Percentiles rank a stretch among this genome's conserved stretches.
phyloP scores from a whole-genome alignment of 306 rosid genomes.

The Neltuma alba region DNA sequence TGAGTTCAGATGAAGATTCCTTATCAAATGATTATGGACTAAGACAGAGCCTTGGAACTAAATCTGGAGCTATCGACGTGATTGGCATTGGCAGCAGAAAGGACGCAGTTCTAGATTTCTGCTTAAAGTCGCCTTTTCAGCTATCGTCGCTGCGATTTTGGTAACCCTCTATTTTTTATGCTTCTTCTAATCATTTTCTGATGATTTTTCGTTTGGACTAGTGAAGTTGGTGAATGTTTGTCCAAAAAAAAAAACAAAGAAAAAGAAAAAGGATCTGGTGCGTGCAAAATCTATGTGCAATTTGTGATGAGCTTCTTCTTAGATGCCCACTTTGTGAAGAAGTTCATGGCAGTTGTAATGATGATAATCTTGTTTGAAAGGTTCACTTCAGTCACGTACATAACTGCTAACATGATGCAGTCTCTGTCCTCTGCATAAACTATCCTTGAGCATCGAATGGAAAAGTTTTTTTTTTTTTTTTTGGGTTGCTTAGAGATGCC shows the following conservation, averaged over 20 bases:
- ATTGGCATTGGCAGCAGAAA: conserved; percentile 86
- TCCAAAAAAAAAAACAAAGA: background rate
- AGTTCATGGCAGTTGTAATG: background rate
- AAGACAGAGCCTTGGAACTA: conserved; percentile 39
- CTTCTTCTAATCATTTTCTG: background rate
- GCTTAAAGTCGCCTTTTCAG: conserved; percentile 67
- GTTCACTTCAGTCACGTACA: background rate
- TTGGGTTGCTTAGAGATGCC: background rate
- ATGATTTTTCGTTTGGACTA: background rate
- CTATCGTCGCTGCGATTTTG: conserved; percentile 70
- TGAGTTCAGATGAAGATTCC: conserved; percentile 37
- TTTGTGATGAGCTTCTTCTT: background rate
- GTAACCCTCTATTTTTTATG: conserved; percentile 35
- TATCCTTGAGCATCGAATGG: background rate
- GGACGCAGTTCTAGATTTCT: conserved; percentile 79
- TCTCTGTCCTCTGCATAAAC: background rate
- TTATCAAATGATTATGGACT: conserved; percentile 38
- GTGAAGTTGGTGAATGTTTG: conserved; percentile 2
- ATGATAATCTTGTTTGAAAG: background rate
- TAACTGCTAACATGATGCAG: background rate
- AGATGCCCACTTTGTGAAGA: background rate
- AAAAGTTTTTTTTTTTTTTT: background rate
- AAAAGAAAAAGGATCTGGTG: background rate
- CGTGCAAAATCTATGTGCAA: background rate
- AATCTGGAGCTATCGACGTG: conserved; percentile 66